Conservation (phyloP, 306 rosid genomes). For the Sicyos baderoa region DNA sequence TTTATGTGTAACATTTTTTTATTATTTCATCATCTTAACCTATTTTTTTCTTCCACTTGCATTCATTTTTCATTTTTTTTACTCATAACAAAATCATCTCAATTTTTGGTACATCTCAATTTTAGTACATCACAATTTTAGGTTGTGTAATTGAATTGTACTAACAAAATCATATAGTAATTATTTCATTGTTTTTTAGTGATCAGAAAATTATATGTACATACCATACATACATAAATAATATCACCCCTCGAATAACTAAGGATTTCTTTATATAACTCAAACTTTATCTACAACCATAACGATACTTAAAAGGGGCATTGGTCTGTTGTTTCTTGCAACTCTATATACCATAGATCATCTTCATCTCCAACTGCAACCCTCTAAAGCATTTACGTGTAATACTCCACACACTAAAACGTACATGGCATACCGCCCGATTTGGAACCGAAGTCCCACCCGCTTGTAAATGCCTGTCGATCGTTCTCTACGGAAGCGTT, state of each 20-base stretch:
- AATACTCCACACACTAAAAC: background rate
- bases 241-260: slow-evolving; percentile 10
- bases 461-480: background rate
- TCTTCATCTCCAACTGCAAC: slow-evolving; percentile 18
- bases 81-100: too few relatives aligned
- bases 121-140: too few relatives aligned
- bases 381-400: background rate
- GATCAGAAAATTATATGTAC: slow-evolving; percentile 10
- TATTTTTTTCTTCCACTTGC: too few relatives aligned
- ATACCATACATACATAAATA: slow-evolving; percentile 11
- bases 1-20: too few relatives aligned
- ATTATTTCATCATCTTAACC: too few relatives aligned
- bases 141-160: too few relatives aligned
- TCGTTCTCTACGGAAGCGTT: background rate
- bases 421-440: background rate
- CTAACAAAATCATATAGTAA: too few relatives aligned
- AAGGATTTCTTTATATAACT: slow-evolving; percentile 12
- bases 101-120: too few relatives aligned
- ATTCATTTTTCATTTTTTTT: too few relatives aligned
- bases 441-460: background rate
- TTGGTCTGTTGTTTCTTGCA: background rate
- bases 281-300: slow-evolving; percentile 15
- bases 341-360: background rate
- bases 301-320: slow-evolving; percentile 6
- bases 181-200: too few relatives aligned